Evolutionary conservation across 2,329 filamentous ascomycete species (phyloP).

Genomic region (Hypoxylon sp.): DNA sequence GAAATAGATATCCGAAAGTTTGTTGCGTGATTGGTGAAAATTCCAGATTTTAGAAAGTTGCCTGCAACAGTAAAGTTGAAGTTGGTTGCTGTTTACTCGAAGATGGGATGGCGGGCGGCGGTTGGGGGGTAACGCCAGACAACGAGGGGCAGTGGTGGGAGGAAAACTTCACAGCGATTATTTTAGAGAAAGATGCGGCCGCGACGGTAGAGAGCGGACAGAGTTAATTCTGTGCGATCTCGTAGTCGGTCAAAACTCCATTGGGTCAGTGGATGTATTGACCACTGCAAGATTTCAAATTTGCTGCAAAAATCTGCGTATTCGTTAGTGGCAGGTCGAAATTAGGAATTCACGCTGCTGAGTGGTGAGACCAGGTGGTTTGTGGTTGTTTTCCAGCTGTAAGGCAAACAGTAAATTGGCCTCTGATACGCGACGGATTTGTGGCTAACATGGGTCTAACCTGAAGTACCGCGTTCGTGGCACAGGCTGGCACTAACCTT

Average conservation of each 20-base stretch:
- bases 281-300: conserved; percentile 19
- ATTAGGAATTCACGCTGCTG: conserved; percentile 23
- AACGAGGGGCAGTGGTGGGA: conserved; percentile 41
- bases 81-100: conserved; percentile 42
- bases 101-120: conserved; percentile 17
- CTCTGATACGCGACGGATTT: conserved; percentile 33
- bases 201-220: conserved; percentile 36
- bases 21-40: conserved; percentile 19
- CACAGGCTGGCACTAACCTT: conserved; percentile 5
- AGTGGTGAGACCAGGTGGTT: conserved; percentile 21
- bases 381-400: conserved; percentile 35
- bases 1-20: conserved; percentile 12
- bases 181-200: neutral
- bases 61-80: conserved; percentile 10
- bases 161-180: conserved; percentile 25
- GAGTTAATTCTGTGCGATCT: conserved; percentile 40
- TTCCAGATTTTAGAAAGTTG: conserved; percentile 22
- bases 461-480: conserved; percentile 36
- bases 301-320: conserved; percentile 26
- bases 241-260: conserved; percentile 42
- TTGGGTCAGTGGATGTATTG: conserved; percentile 24
- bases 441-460: conserved; percentile 26
- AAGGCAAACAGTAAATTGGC: conserved; percentile 39
- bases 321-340: conserved; percentile 12
- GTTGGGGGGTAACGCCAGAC: conserved; percentile 39